These are phyloP conservation scores for Saccharomycopsis sp. DNA, from an alignment of 805 yeast species.

Conservation along the genomic window DNA sequence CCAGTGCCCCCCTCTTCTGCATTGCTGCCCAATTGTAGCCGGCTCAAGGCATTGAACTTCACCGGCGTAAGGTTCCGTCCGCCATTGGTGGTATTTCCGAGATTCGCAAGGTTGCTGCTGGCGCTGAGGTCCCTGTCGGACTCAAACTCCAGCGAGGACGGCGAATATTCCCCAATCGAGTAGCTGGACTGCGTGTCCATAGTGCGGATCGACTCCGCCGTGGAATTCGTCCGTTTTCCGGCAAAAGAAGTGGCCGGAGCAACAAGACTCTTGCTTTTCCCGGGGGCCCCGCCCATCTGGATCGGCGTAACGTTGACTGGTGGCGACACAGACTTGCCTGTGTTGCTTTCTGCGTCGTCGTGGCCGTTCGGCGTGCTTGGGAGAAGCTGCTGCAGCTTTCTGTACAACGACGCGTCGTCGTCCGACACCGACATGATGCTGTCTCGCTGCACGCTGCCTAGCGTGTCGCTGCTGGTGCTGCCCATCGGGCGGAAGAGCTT, in stretches of 20 bases:
- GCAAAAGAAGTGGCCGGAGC: conserved; percentile 2
- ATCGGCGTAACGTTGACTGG: not conserved
- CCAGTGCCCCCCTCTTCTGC: too few relatives aligned
- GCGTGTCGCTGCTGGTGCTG: conserved; percentile 1
- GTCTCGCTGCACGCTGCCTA: conserved; percentile 2
- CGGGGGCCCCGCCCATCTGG: not conserved
- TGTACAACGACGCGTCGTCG: conserved; percentile 15
- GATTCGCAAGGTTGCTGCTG: not conserved
- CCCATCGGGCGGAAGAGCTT: conserved; percentile 4
- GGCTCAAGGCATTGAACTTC: conserved; percentile 13
- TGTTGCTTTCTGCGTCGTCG: not conserved
- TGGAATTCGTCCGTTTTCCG: not conserved
- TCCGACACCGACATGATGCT: conserved; percentile 12
- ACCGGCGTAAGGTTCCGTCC: conserved; percentile 29
- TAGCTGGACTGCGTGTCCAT: conserved; percentile 30
- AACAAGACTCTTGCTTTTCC: not conserved
- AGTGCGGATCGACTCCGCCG: conserved; percentile 9
- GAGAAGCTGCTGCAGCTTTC: not conserved
- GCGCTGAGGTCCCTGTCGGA: conserved; percentile 28
- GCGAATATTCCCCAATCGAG: conserved; percentile 41
- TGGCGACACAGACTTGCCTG: not conserved
- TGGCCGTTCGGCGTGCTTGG: conserved; percentile 1
- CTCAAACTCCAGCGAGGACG: conserved; percentile 38
- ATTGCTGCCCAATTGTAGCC: conserved; percentile 7
- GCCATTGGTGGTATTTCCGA: not conserved